Percentiles rank a stretch among this genome's conserved stretches.
These are phyloP conservation scores for Huntiella moniliformis DNA, from an alignment of 2,329 filamentous ascomycete species.

Conservation along the genomic window DNA sequence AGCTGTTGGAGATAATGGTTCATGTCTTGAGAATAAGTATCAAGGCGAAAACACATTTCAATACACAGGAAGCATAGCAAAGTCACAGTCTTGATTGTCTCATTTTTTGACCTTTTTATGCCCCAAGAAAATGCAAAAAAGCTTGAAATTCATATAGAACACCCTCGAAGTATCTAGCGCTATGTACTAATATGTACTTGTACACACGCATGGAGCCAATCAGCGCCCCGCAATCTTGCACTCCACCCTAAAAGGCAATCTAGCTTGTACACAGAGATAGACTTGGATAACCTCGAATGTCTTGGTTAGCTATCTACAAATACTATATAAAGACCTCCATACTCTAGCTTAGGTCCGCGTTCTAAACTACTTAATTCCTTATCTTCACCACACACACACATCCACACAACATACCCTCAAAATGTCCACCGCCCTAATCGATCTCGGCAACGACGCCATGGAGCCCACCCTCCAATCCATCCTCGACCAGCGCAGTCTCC, in stretches of 20 bases:
- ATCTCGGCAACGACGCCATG: conserved; percentile 46
- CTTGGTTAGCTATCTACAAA: not conserved
- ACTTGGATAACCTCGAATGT: no score
- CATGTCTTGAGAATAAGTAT: not conserved
- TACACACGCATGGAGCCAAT: not conserved
- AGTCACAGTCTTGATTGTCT: no score
- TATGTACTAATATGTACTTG: not conserved
- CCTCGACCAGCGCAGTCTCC: conserved; percentile 81
- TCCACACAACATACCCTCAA: conserved; percentile 7
- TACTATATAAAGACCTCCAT: not conserved
- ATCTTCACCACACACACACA: not conserved
- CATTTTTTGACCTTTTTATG: not conserved
- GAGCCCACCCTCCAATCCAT: conserved; percentile 89
- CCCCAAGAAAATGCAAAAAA: not conserved
- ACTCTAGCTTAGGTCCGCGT: not conserved
- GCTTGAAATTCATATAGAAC: not conserved
- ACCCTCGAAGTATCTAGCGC: not conserved
- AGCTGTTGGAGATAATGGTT: no score
- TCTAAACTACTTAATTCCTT: not conserved
- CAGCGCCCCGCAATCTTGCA: not conserved
- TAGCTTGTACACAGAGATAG: not conserved
- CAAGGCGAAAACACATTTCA: not conserved
- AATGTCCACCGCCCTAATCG: conserved; percentile 24
- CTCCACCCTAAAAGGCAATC: not conserved
- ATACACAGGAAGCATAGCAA: conserved; percentile 3